phyloP scores from a whole-genome alignment of 208 protist species.

The Trypanosoma lewisi region DNA sequence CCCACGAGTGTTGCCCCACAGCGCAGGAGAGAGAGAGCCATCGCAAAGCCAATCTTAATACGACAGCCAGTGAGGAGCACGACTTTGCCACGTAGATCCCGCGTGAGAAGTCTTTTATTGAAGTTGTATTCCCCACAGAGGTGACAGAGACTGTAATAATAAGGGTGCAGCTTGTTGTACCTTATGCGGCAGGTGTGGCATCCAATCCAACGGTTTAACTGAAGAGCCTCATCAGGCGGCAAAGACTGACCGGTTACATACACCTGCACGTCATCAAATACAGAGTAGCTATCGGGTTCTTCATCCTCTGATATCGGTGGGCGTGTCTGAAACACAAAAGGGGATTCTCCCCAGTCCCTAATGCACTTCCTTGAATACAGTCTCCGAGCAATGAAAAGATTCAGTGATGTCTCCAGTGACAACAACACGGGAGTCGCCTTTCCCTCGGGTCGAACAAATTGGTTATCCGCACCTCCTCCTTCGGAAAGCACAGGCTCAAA shows the following conservation, averaged over 20 bases:
- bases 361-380: slow-evolving; percentile 44
- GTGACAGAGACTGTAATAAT: slow-evolving; percentile 96
- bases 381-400: slow-evolving; percentile 71
- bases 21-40: slow-evolving; percentile 86
- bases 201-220: slow-evolving; percentile 43
- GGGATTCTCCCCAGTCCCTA: slow-evolving; percentile 42
- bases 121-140: slow-evolving; percentile 95
- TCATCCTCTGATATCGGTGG: slow-evolving; percentile 56
- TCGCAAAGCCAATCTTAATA: slow-evolving; percentile 94
- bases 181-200: slow-evolving; percentile 89
- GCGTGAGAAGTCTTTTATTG: slow-evolving; percentile 88
- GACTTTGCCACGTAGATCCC: slow-evolving; percentile 89
- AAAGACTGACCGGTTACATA: slow-evolving; percentile 53
- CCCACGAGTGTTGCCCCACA: slow-evolving; percentile 81
- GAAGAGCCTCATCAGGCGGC: slow-evolving; percentile 35
- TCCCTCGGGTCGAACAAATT: background rate
- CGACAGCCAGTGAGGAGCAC: slow-evolving; percentile 92
- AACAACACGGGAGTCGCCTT: background rate
- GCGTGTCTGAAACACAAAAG: slow-evolving; percentile 38
- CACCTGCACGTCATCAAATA: slow-evolving; percentile 71
- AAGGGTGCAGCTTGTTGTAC: slow-evolving; percentile 92
- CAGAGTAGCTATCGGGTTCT: slow-evolving; percentile 71
- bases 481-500: slow-evolving; percentile 16
- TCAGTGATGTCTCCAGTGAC: slow-evolving; percentile 50
- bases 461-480: slow-evolving; percentile 5